These are phyloP conservation scores for Fusarium sp. DNA, from an alignment of 2,329 filamentous ascomycete species.

Conservation along the genomic window DNA sequence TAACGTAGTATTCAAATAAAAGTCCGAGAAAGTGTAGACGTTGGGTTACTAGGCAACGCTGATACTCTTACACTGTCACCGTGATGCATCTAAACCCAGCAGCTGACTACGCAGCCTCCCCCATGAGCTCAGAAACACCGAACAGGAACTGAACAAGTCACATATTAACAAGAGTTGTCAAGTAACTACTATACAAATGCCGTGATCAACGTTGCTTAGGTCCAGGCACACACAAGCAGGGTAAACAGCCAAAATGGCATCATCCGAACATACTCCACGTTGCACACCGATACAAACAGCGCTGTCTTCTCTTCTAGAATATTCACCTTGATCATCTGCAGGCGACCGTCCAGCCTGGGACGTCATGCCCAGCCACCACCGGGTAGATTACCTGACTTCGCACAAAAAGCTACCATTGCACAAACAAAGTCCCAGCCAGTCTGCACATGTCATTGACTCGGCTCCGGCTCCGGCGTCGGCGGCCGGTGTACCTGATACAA, in stretches of 20 bases:
- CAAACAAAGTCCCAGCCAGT: slow-evolving; percentile 17
- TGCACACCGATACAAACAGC: neutral
- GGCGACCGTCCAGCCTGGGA: neutral
- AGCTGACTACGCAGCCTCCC: neutral
- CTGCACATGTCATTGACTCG: slow-evolving; percentile 19
- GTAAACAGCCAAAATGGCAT: neutral
- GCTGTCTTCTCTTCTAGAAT: neutral
- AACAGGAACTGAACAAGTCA: neutral
- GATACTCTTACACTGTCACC: neutral
- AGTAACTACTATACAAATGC: neutral
- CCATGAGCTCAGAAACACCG: neutral
- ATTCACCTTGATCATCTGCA: slow-evolving; percentile 3
- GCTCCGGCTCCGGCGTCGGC: slow-evolving; percentile 18
- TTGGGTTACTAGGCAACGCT: neutral
- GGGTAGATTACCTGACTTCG: slow-evolving; percentile 10
- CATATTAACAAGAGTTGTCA: neutral
- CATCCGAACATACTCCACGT: neutral
- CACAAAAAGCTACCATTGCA: slow-evolving; percentile 11
- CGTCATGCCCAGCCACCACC: slow-evolving; percentile 10
- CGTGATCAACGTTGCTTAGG: slow-evolving; percentile 1
- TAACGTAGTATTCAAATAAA: slow-evolving; percentile 2
- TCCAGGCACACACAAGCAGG: neutral
- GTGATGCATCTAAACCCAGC: neutral
- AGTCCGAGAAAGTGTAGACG: slow-evolving; percentile 7
- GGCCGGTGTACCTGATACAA: slow-evolving; percentile 16